phyloP scores from a whole-genome alignment of 192 early-diverging fungal species.

The Coemansia guatemalensis region DNA sequence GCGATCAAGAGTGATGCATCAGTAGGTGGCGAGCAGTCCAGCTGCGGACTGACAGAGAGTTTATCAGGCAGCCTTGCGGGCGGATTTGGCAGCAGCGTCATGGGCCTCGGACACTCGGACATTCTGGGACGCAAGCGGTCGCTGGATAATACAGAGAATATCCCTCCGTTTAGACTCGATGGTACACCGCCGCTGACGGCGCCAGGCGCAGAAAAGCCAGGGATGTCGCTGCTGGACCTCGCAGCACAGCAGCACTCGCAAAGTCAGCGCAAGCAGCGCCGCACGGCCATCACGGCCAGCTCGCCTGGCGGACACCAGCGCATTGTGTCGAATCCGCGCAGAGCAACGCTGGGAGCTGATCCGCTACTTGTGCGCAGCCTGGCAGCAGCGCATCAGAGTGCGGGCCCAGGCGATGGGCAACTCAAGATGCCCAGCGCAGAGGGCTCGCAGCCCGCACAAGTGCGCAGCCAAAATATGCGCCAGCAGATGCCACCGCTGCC shows the following conservation, averaged over 20 bases:
- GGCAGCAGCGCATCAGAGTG: neutral
- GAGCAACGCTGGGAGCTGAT: constrained; percentile 17
- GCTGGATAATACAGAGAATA: constrained; percentile 44
- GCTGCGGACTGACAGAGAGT: constrained; percentile 21
- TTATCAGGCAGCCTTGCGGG: constrained; percentile 23
- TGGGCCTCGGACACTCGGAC: constrained; percentile 39
- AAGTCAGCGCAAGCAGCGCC: constrained; percentile 45
- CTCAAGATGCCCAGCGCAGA: neutral
- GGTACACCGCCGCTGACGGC: constrained; percentile 9
- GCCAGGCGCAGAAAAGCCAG: constrained; percentile 15
- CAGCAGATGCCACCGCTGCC: constrained; percentile 10
- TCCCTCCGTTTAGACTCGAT: constrained; percentile 35
- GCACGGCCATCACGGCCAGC: constrained; percentile 42
- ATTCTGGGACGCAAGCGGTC: constrained; percentile 40
- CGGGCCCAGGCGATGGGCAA: neutral
- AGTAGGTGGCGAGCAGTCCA: constrained; percentile 22
- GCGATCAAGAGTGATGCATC: constrained; percentile 12
- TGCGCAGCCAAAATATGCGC: neutral
- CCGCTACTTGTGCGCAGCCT: constrained; percentile 26
- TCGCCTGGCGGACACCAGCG: constrained; percentile 42
- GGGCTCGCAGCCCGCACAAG: constrained; percentile 3
- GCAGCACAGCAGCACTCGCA: constrained; percentile 46
- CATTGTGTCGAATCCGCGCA: constrained; percentile 35
- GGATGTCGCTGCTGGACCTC: constrained; percentile 43
- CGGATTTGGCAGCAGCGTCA: constrained; percentile 23